Evolutionary conservation across 306 rosid species (phyloP).

Genomic region (Acacia melanoxylon): DNA sequence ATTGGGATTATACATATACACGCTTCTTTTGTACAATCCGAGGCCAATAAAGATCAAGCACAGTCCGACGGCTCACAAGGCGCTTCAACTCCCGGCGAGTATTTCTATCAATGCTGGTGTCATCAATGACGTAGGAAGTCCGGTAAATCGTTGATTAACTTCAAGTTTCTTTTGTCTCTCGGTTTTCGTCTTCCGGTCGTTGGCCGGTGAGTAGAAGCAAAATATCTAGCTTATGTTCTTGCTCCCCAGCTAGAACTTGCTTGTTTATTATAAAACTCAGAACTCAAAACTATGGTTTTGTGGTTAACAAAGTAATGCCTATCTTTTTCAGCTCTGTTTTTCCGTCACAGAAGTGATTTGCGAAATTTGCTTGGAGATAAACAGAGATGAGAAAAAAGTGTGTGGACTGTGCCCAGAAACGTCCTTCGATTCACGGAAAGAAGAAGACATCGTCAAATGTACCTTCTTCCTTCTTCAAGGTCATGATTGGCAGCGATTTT

Average conservation of each 20-base stretch:
- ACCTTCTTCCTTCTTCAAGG: conserved; percentile 58
- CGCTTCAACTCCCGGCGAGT: too few relatives aligned
- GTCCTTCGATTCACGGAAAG: conserved; percentile 44
- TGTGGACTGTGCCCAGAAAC: conserved; percentile 38
- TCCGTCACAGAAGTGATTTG: neutral
- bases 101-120: too few relatives aligned
- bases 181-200: neutral
- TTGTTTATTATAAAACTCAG: too few relatives aligned
- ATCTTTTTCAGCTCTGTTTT: too few relatives aligned
- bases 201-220: neutral
- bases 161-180: neutral
- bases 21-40: too few relatives aligned
- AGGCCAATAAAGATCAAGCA: too few relatives aligned
- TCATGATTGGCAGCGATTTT: conserved; percentile 44
- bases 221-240: neutral
- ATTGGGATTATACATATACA: too few relatives aligned
- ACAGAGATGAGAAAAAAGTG: conserved; percentile 37
- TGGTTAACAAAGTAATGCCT: neutral
- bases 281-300: too few relatives aligned
- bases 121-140: too few relatives aligned
- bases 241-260: neutral
- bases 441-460: conserved; percentile 22
- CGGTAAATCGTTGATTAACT: neutral
- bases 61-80: too few relatives aligned
- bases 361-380: neutral